These are phyloP conservation scores for Aspergillus heteromorphus DNA, from an alignment of 495 filamentous ascomycete species.

Conservation along the genomic window DNA sequence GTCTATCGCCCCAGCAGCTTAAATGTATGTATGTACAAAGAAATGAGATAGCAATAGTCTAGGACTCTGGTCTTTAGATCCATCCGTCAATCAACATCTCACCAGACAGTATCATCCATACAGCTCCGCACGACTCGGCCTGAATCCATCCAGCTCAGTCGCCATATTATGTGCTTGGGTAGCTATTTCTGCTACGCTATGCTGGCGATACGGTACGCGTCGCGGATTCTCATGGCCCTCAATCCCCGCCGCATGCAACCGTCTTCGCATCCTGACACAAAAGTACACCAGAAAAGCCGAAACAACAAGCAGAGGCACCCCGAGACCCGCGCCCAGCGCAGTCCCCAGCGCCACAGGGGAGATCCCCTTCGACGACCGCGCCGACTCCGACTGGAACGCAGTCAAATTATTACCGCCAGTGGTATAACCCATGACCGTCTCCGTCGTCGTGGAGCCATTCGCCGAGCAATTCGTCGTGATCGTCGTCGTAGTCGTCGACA, in stretches of 20 bases:
- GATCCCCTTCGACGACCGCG: background rate
- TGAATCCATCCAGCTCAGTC: background rate
- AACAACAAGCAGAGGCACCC: background rate
- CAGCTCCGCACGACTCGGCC: background rate
- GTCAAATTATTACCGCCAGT: background rate
- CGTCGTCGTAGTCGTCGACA: background rate
- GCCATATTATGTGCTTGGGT: background rate
- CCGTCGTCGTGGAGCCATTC: background rate
- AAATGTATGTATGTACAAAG: too few relatives aligned
- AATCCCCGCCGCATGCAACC: background rate
- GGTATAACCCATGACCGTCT: background rate
- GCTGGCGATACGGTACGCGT: background rate
- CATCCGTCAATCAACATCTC: too few relatives aligned
- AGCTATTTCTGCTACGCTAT: background rate
- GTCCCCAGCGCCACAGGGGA: background rate
- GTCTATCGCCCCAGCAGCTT: too few relatives aligned
- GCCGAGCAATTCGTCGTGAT: background rate
- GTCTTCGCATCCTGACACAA: background rate
- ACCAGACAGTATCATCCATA: background rate
- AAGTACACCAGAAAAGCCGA: background rate
- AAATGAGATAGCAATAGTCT: too few relatives aligned
- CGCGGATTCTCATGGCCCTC: background rate
- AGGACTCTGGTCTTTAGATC: too few relatives aligned
- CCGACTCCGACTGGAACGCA: background rate
- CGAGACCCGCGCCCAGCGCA: background rate